Conservation (phyloP, 305 asterid species). For the Plantago coronopus region DNA sequence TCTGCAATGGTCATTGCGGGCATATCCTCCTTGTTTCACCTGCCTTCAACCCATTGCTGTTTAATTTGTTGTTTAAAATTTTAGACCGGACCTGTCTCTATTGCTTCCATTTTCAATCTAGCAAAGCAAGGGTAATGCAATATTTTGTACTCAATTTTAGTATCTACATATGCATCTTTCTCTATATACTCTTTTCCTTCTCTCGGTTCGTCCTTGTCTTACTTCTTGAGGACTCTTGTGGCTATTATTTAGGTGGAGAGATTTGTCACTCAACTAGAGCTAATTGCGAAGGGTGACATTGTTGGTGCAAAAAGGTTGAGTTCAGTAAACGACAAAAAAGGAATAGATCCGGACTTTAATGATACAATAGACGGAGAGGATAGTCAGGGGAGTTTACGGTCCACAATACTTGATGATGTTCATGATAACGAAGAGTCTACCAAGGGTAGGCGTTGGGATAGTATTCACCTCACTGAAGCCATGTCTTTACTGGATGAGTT, state of each 20-base stretch:
- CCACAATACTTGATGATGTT: conserved; percentile 28
- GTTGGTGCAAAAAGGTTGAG: conserved; percentile 63
- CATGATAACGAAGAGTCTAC: conserved; percentile 33
- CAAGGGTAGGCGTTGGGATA: conserved; percentile 49
- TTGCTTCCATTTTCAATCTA: conserved; percentile 63
- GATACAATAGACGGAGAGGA: conserved; percentile 36
- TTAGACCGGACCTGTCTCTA: conserved; percentile 56
- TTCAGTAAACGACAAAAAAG: conserved; percentile 21
- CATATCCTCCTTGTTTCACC: conserved; percentile 77
- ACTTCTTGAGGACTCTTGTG: background rate
- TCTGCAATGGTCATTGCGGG: conserved; percentile 86
- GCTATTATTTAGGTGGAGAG: conserved; percentile 46
- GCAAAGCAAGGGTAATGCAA: conserved; percentile 45
- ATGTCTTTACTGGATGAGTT: conserved; percentile 52
- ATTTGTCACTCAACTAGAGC: conserved; percentile 52
- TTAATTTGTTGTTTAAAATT: conserved; percentile 43
- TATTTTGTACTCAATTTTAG: background rate
- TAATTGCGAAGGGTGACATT: conserved; percentile 59
- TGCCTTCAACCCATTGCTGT: conserved; percentile 72
- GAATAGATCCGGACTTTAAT: conserved; percentile 12
- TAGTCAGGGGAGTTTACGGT: conserved; percentile 60
- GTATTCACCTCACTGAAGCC: conserved; percentile 73
- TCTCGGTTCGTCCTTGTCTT: background rate
- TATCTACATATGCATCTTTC: background rate
- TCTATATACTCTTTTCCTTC: background rate